Conservation (phyloP, 352 stramenopile species). For the Globisporangium echinulatum region DNA sequence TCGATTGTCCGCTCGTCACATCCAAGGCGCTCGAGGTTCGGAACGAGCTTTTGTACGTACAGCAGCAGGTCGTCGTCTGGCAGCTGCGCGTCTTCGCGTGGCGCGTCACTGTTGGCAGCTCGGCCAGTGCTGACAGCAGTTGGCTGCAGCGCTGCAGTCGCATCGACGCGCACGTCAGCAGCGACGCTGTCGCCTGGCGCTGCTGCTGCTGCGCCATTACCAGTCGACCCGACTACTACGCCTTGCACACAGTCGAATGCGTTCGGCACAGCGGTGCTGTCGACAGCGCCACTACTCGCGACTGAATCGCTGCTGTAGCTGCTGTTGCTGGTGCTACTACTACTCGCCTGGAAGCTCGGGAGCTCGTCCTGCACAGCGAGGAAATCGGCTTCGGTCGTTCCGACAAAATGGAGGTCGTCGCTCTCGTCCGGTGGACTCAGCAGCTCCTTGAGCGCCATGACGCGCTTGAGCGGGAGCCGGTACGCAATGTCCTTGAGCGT, state of each 20-base stretch:
- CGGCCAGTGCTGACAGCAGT: not conserved
- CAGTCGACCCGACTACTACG: too few species aligned
- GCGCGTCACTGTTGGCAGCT: too few species aligned
- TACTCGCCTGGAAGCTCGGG: not conserved
- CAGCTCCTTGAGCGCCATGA: slow-evolving; percentile 14
- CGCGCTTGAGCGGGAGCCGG: slow-evolving; percentile 11
- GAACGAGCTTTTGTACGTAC: slow-evolving; percentile 17
- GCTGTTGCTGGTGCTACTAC: not conserved
- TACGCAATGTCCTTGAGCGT: slow-evolving; percentile 11
- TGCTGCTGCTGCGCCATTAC: too few species aligned
- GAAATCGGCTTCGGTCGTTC: slow-evolving; percentile 8
- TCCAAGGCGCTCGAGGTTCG: slow-evolving; percentile 13
- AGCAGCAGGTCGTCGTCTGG: slow-evolving; percentile 10
- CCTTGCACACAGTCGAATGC: not conserved
- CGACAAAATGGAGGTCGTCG: slow-evolving; percentile 14
- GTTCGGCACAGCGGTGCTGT: not conserved
- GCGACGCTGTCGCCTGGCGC: not conserved
- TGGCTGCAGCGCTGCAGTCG: not conserved
- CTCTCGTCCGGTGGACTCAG: slow-evolving; percentile 8
- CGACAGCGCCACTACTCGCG: not conserved
- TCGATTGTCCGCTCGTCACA: slow-evolving; percentile 17
- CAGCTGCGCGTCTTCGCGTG: slow-evolving; percentile 2
- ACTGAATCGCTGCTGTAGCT: not conserved
- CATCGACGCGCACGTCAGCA: not conserved
- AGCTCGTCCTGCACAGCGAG: slow-evolving; percentile 9